Conservation (phyloP, 768 basidiomycete species). For the Ramaria sp. region DNA sequence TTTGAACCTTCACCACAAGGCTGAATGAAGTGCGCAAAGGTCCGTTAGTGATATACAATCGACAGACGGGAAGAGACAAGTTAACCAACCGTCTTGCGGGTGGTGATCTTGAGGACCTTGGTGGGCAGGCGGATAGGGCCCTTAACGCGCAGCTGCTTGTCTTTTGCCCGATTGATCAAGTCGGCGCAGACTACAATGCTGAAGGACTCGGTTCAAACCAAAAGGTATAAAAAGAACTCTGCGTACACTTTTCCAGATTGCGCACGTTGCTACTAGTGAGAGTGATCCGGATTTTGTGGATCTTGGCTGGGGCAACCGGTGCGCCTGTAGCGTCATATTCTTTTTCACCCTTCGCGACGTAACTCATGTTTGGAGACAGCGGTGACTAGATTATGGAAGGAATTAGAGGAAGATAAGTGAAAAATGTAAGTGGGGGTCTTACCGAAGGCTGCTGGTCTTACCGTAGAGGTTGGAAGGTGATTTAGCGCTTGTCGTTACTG, state of each 20-base stretch:
- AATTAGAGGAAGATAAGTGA: not conserved
- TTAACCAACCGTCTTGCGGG: constrained; percentile 85
- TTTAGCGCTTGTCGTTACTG: not conserved
- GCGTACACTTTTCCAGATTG: constrained; percentile 95
- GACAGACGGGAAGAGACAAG: not conserved
- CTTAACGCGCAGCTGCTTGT: constrained; percentile 98
- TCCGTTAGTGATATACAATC: not conserved
- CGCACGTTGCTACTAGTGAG: constrained; percentile 95
- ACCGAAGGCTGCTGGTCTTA: constrained; percentile 5
- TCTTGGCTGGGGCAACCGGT: constrained; percentile 75
- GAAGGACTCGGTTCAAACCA: not conserved
- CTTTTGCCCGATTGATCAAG: constrained; percentile 97
- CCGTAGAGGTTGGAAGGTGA: not conserved
- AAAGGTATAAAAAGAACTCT: not conserved
- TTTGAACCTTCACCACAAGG: constrained; percentile 99
- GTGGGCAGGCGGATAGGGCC: constrained; percentile 98
- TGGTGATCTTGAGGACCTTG: constrained; percentile 98
- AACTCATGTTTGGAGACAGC: constrained; percentile 59
- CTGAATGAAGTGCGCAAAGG: constrained; percentile 28
- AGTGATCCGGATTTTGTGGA: constrained; percentile 99
- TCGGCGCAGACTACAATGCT: constrained; percentile 73
- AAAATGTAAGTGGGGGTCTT: not conserved
- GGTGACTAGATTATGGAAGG: not conserved
- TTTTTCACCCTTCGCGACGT: constrained; percentile 98
- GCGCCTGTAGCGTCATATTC: constrained; percentile 93